phyloP scores from a whole-genome alignment of 2,329 filamentous ascomycete species.

The Pseudocercospora macadamiae region DNA sequence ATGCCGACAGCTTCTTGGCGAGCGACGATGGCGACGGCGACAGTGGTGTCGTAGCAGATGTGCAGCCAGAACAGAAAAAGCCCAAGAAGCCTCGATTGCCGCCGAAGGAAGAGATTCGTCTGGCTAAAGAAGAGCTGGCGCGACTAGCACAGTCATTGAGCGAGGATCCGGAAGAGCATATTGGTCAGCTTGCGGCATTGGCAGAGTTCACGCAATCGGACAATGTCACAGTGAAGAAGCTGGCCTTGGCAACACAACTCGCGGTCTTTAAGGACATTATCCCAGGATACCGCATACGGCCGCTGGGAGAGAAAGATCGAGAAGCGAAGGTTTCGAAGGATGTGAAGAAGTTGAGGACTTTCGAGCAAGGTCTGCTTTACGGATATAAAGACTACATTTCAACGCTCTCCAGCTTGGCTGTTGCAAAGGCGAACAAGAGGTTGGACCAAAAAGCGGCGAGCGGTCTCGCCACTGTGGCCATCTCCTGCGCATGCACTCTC shows the following conservation, averaged over 20 bases:
- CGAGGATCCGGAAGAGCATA: constrained; percentile 90
- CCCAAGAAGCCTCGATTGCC: constrained; percentile 67
- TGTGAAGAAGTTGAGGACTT: constrained; percentile 76
- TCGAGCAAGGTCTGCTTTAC: constrained; percentile 83
- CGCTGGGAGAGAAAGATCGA: constrained; percentile 72
- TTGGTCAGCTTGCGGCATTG: constrained; percentile 75
- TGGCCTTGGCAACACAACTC: constrained; percentile 83
- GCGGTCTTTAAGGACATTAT: constrained; percentile 95
- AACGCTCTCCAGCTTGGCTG: constrained; percentile 68
- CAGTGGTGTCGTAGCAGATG: constrained; percentile 51
- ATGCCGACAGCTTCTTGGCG: constrained; percentile 66
- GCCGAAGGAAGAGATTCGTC: constrained; percentile 75
- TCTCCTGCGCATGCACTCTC: constrained; percentile 82
- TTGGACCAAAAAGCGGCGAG: constrained; percentile 38
- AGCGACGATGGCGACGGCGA: constrained; percentile 53
- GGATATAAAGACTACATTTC: constrained; percentile 86
- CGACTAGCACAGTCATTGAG: constrained; percentile 79
- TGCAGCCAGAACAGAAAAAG: constrained; percentile 47
- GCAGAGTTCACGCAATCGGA: constrained; percentile 71
- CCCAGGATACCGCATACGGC: constrained; percentile 91
- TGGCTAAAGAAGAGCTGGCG: constrained; percentile 91
- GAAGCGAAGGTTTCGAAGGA: constrained; percentile 88
- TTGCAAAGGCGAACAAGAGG: constrained; percentile 54
- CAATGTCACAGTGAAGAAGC: constrained; percentile 76
- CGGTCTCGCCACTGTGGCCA: constrained; percentile 70